These are phyloP conservation scores for Calocera cornea DNA, from an alignment of 768 basidiomycete genomes.

Conservation along the genomic window DNA sequence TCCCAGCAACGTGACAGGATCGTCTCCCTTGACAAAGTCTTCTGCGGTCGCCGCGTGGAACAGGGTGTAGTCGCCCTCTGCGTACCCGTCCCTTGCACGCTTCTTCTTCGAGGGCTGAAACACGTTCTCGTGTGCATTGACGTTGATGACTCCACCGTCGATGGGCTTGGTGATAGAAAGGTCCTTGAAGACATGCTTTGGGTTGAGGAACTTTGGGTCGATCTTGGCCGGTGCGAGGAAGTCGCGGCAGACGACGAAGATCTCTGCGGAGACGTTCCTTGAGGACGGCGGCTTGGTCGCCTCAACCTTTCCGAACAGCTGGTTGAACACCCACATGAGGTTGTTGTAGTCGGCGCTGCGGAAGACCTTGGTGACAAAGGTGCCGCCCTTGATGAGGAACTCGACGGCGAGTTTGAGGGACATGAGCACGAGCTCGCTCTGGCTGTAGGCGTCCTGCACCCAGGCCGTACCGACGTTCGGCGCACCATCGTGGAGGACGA, in stretches of 20 bases:
- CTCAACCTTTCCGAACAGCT: slow-evolving; percentile 90
- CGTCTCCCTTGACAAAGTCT: slow-evolving; percentile 53
- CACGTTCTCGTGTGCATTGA: slow-evolving; percentile 39
- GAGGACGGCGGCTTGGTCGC: slow-evolving; percentile 98
- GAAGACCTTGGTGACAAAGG: slow-evolving; percentile 97
- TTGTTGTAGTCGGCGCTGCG: slow-evolving; percentile 97
- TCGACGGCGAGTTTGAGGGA: slow-evolving; percentile 90
- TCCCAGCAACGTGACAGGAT: slow-evolving; percentile 71
- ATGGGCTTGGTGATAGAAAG: slow-evolving; percentile 31
- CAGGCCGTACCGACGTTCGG: slow-evolving; percentile 99
- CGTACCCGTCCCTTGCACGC: slow-evolving; percentile 85
- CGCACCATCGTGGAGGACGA: slow-evolving; percentile 96
- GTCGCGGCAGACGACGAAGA: slow-evolving; percentile 95
- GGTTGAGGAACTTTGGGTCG: slow-evolving; percentile 95
- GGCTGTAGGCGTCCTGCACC: slow-evolving; percentile 96
- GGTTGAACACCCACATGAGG: slow-evolving; percentile 96
- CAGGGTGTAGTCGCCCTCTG: slow-evolving; percentile 82
- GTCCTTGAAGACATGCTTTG: slow-evolving; percentile 96
- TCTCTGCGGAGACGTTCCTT: slow-evolving; percentile 98
- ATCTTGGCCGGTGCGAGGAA: slow-evolving; percentile 91
- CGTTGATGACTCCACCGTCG: not conserved
- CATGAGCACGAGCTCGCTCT: slow-evolving; percentile 93
- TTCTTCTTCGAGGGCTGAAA: slow-evolving; percentile 97
- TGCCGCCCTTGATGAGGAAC: slow-evolving; percentile 83
- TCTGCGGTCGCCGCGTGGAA: slow-evolving; percentile 59